Evolutionary conservation across 2,329 filamentous ascomycete genomes (phyloP), one percentile per base, ranked within the genome.

Genomic region (Furcasterigmium sp.): DNA sequence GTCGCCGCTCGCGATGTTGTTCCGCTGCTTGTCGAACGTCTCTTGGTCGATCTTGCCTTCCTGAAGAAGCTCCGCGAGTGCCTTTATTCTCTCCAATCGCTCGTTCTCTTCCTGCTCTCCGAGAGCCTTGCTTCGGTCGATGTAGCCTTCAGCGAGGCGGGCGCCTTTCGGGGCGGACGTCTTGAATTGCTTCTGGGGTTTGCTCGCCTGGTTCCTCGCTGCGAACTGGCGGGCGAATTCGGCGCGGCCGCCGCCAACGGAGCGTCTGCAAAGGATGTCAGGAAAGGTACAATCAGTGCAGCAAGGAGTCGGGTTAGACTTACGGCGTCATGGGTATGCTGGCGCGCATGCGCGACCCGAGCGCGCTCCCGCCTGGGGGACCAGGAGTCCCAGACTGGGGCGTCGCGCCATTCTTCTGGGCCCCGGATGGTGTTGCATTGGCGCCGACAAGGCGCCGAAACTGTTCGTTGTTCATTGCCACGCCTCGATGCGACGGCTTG

Each of bases 281-380:
- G 56, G 6, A 17, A 11, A 23, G 15, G n/a, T 19, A 11, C n/a
- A n/a, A 6, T 35, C 4, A n/a, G 11, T 4, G 8, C 7, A 7
- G 7, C 11, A 26, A 26, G 32, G n/a, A 4, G 32, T 15, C 8
- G 29, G 13, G 5, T 15, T 32, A 10, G 37, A 72, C 82, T 56
- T 75, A 90, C 84, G 91, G 91, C 38, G 91, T 96, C 91, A 96
- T 96, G 44, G 89, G 89, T 48, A 95, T 91, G 63, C 80, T 91
- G 26, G 86, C 78, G 52, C 82, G 81, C 65, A 86, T 82, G 56
- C 85, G 79, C 45, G 88, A 93, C 18, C 90, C 90, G 44, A 95
- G 73, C 5, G 80, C 66, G 39, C 69, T 67, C 37, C 73, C 28
- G 11, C 28, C 41, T 28, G 46, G 67, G 23, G 44, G 52, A 34